These are phyloP conservation scores for Naegleria fowleri DNA, from an alignment of 208 protist genomes.

Conservation along the genomic window DNA sequence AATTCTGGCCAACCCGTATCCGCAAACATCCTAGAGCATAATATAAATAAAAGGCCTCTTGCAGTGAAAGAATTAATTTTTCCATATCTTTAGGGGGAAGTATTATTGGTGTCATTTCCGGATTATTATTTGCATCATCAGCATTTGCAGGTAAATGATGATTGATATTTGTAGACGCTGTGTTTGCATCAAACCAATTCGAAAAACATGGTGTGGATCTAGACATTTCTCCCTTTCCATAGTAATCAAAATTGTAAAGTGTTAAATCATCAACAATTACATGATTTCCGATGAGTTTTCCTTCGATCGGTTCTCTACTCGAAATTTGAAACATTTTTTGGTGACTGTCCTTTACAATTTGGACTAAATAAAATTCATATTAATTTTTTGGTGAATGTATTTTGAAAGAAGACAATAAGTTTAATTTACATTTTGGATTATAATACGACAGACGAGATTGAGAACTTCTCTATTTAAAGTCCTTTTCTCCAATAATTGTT, in stretches of 20 bases:
- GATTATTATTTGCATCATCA: not conserved
- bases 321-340: not conserved
- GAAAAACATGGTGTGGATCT: not conserved
- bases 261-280: not conserved
- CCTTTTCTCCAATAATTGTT: not conserved
- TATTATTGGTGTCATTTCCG: not conserved
- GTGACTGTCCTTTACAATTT: too few species aligned
- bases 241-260: not conserved
- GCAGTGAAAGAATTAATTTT: not conserved
- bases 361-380: too few species aligned
- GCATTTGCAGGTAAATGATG: not conserved
- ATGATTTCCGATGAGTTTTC: not conserved
- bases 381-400: too few species aligned
- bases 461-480: not conserved
- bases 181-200: not conserved
- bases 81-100: not conserved
- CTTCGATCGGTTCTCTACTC: not conserved
- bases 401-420: too few species aligned
- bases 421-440: too few species aligned
- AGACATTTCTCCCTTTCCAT: not conserved
- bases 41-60: slow-evolving; percentile 25
- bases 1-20: not conserved
- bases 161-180: not conserved
- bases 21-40: not conserved
- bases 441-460: too few species aligned